phyloP scores from a whole-genome alignment of 345 rosid species.

The Acer negundo region DNA sequence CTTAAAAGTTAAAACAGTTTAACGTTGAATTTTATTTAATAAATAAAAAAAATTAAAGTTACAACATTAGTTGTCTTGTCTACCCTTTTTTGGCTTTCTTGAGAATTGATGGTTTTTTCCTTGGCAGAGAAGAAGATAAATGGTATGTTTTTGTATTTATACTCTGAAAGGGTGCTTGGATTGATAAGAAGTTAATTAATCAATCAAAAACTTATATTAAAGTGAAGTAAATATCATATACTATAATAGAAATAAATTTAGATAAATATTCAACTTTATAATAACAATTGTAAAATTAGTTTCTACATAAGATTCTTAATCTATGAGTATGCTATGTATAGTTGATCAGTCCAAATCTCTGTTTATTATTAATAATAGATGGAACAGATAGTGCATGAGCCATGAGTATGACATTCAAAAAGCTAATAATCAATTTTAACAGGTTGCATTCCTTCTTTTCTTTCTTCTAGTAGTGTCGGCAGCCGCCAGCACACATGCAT shows the following conservation, averaged over 20 bases:
- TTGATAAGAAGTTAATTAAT: no score
- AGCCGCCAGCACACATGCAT: conserved; percentile 8
- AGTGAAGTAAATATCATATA: no score
- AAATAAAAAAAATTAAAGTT: neutral
- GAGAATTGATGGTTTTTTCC: neutral
- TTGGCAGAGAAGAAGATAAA: neutral
- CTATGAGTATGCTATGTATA: no score
- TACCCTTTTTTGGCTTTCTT: neutral
- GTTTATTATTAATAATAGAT: no score
- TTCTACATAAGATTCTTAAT: no score
- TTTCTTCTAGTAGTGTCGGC: conserved; percentile 22
- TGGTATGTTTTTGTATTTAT: neutral
- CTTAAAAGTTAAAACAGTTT: no score
- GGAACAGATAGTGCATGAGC: neutral
- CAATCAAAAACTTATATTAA: no score
- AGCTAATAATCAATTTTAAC: neutral
- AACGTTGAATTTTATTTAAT: neutral
- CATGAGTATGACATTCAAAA: neutral
- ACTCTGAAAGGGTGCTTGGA: no score
- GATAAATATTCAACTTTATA: no score
- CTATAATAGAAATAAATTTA: no score
- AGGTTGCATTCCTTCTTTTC: neutral
- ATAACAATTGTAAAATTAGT: no score
- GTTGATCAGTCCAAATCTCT: no score
- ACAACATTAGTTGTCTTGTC: neutral